Evolutionary conservation across 352 stramenopile species (phyloP).

Genomic region (Nothophytophthora sp.): DNA sequence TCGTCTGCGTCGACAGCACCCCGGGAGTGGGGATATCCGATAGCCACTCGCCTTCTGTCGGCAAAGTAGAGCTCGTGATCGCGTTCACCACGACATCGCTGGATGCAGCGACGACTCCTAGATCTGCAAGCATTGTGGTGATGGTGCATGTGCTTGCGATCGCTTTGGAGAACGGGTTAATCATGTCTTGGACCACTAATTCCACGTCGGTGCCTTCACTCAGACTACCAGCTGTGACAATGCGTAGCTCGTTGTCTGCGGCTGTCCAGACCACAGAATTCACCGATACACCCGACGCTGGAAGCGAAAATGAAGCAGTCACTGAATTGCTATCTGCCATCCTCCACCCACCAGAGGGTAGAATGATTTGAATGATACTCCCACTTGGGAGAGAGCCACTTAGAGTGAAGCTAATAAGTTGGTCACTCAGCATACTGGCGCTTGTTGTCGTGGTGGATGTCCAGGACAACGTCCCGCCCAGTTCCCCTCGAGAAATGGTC

Average conservation of each 20-base stretch:
- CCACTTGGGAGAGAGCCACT: conserved; percentile 53
- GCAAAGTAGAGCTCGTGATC: conserved; percentile 34
- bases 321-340: conserved; percentile 7
- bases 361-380: conserved; percentile 36
- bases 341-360: conserved; percentile 49
- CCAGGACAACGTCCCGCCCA: conserved; percentile 39
- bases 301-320: conserved; percentile 32
- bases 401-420: conserved; percentile 39
- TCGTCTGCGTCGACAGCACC: conserved; percentile 43
- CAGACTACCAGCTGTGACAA: conserved; percentile 44
- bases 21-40: conserved; percentile 47
- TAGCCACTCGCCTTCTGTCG: conserved; percentile 27
- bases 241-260: conserved; percentile 20
- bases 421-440: conserved; percentile 59
- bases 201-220: conserved; percentile 33
- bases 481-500: conserved; percentile 32
- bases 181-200: conserved; percentile 45
- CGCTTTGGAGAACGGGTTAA: conserved; percentile 51
- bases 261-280: conserved; percentile 31
- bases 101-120: conserved; percentile 50
- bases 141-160: conserved; percentile 18
- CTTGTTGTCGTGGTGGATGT: conserved; percentile 36
- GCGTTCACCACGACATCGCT: conserved; percentile 39
- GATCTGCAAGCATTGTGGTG: conserved; percentile 39
- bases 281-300: conserved; percentile 32